Base-by-base conservation (phyloP, 2,329 filamentous ascomycete genomes). In the Conoideocrella luteorostrata region DNA sequence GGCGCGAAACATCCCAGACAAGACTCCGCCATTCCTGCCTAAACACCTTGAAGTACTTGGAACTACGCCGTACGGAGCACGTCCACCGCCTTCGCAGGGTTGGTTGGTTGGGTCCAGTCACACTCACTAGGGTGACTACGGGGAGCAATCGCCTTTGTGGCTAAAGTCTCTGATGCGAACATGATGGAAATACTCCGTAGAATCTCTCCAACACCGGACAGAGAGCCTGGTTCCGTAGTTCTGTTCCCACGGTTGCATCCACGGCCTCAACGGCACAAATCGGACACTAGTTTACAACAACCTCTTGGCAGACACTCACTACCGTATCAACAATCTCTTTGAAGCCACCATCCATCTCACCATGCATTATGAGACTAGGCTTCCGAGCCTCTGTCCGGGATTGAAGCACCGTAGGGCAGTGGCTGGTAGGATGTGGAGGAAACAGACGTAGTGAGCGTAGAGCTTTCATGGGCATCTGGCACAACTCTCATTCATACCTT, bases 221-320 rank as follows among this genome's bases (percentile, higher is more conserved):
- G 13, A 39, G 26, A 18, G 17, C 23, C 29, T 32, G 32, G 26
- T 39, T 21, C 36, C 26, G 20, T n/a, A 21, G 15, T 38, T 34
- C 39, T 38, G 32, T 23, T 33, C 32, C 36, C 45, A 29, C 36
- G 44, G 39, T 39, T 45, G 47, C 47, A 48, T 48, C 50, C 46
- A 46, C 45, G 46, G 45, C 39, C 46, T 43, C 45, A 29, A 49
- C 52, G 48, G 50, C 50, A 49, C 48, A 47, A 33, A 36, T 40
- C 40, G 40, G 41, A 30, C 40, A 29, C 29, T 34, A n/a, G 17
- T 4, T 43, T 29, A 17, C 20, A 7, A 21, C 7, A 28, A 37
- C 29, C 23, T 28, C 40, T 49, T 45, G 33, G 43, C 42, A 24
- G 33, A 22, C 41, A 11, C 29, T 15, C 30, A 33, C 33, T 26